Base-by-base conservation (phyloP, 1,284 basidiomycete species). In the Trichosporon faecale region DNA sequence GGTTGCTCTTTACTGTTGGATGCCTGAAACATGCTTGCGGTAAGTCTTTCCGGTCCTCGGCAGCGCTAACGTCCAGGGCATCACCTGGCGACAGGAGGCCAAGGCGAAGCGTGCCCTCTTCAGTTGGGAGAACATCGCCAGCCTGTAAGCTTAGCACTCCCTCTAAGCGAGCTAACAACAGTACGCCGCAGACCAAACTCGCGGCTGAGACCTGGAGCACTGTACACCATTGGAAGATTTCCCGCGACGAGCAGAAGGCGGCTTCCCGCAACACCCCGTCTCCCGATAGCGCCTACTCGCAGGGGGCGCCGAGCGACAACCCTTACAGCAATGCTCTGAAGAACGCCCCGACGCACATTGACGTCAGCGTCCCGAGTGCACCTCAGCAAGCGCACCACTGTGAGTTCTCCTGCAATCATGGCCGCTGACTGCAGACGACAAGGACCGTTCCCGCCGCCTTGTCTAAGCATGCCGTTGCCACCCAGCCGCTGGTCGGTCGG, bases 1-100 rank as follows among this genome's bases (percentile, higher is more conserved):
- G 94, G 88, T 88, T 95, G 82, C 86, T 95, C 75, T 95, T 95
- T 84, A 86, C 92, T 64, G 79, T 95, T 67, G 93, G 92, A 1
- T 91, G 91, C 79, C 79, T 92, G 76, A 94, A 94, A 96, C 86
- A 89, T 93, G 72, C 81, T 94, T 70, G 86, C 90, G 64, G 60
- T 61, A n/a, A 31, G 57, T 4, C 14, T 25, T 23, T 6, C 2
- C 1, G 29, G 6, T 2, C 7, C 44, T 14, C 3, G 9, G 14
- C 61, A 80, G 79, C 23, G 18, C 57, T 61, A 27, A 61, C 57
- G 8, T 6, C 27, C 27, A 61, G 57, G 83, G 83, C n/a, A 70
- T 83, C 65, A 75, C 79, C 68, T 73, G 82, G 33, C 77, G 82
- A n/a, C 66, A 74, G 5, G 75, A 74, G 46, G 76, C 79, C 27